Evolutionary conservation across 2,329 filamentous ascomycete genomes (phyloP).

Genomic region (Calonectria montana): DNA sequence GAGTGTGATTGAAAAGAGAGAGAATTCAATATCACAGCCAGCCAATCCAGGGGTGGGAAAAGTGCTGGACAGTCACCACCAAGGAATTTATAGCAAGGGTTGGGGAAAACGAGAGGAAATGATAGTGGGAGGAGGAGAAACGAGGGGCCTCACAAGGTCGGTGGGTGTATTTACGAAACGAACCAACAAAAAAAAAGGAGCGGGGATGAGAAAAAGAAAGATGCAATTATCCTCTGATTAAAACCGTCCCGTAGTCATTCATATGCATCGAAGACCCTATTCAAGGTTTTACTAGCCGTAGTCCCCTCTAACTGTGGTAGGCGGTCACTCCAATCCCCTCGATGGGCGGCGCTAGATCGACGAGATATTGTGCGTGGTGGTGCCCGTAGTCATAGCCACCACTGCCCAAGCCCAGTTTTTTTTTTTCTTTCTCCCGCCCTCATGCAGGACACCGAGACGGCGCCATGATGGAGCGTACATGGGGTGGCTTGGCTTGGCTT

Average conservation of each 20-base stretch:
- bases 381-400: conserved; percentile 7
- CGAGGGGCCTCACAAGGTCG: conserved; percentile 17
- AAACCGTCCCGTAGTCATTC: neutral
- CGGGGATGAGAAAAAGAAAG: neutral
- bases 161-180: neutral
- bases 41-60: conserved; percentile 26
- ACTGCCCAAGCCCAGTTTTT: neutral
- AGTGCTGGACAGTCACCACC: conserved; percentile 23
- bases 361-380: conserved; percentile 15
- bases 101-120: conserved; percentile 16
- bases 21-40: conserved; percentile 4
- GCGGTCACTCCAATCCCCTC: neutral
- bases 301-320: neutral
- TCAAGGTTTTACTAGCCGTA: conserved; percentile 15
- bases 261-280: neutral
- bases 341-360: conserved; percentile 9
- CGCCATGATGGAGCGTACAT: conserved; percentile 11
- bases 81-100: conserved; percentile 26
- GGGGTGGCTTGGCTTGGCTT: neutral
- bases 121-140: conserved; percentile 3
- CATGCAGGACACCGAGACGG: conserved; percentile 29
- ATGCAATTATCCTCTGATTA: neutral
- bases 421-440: conserved; percentile 33
- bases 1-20: conserved; percentile 12
- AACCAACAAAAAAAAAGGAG: neutral